A percentile compares a stretch with the other conserved stretches of the same genome.
These are phyloP conservation scores for Austroboletus eburneus DNA, from an alignment of 768 basidiomycete genomes.

Conservation along the genomic window DNA sequence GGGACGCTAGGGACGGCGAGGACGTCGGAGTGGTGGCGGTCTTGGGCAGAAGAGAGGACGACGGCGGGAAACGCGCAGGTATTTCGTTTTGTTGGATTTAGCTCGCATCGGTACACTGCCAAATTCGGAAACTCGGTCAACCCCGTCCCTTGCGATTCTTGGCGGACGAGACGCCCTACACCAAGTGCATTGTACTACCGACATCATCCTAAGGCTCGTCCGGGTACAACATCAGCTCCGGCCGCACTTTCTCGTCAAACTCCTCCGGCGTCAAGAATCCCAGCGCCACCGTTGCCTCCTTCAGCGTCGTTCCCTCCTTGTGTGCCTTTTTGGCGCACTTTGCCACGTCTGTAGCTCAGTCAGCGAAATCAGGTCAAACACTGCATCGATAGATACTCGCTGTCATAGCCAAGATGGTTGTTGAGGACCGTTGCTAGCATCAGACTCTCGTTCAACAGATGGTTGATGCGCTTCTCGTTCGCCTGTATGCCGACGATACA, in stretches of 20 bases:
- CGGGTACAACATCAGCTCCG: constrained; percentile 86
- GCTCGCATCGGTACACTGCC: constrained; percentile 32
- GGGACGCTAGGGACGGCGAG: constrained; percentile 8
- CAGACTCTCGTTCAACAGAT: constrained; percentile 88
- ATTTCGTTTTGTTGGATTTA: constrained; percentile 36
- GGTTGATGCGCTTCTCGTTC: constrained; percentile 89
- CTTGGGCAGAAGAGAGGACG: constrained; percentile 17
- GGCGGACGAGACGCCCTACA: constrained; percentile 18
- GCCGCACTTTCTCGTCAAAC: constrained; percentile 91
- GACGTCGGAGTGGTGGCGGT: constrained; percentile 18
- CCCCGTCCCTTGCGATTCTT: constrained; percentile 18
- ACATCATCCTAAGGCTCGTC: constrained; percentile 38
- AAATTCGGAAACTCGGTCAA: constrained; percentile 26
- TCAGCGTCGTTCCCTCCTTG: constrained; percentile 94
- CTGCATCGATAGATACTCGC: constrained; percentile 46
- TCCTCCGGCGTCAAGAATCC: constrained; percentile 85
- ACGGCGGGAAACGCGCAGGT: constrained; percentile 32
- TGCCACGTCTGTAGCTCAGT: constrained; percentile 71
- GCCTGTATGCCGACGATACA: constrained; percentile 96
- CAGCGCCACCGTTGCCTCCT: constrained; percentile 87
- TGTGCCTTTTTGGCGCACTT: constrained; percentile 99
- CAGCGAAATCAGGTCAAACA: constrained; percentile 4
- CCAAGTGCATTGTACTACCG: not conserved
- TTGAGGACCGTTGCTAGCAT: constrained; percentile 99
- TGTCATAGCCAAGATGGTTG: constrained; percentile 94